Evolutionary conservation across 1,284 basidiomycete species (phyloP), one percentile per base, ranked within the genome.

Genomic region (Ceratobasidium papillatum): DNA sequence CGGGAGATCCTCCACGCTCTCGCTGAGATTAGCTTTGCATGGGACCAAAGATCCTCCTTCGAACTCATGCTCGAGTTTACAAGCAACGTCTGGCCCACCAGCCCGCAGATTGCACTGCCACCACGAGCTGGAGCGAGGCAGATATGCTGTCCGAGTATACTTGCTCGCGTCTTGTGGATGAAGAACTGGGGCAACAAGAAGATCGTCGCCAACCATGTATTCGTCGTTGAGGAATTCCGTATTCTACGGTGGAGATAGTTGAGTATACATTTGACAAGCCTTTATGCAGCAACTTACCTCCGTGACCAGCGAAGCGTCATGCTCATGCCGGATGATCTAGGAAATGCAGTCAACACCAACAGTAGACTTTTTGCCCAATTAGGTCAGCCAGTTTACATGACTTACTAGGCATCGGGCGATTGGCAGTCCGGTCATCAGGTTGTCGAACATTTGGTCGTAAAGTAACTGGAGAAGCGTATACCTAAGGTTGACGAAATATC

Each of bases 401-500:
- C 74, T 36, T 12, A 69, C 74, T 54, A 75, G 45, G n/a, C 64
- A 75, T 7, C 74, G 74, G 38, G 65, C 74, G 25, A 75, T 69
- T 12, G 74, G 74, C 25, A 75, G 47, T 30, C 74, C 74, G 14
- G 65, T 75, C 3, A 69, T 17, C 43, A 68, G 45, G 41, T 75
- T 75, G 56, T 75, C 74, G 58, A 75, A 75, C 74, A 75, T 75
- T 62, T 75, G 65, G 54, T 75, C 74, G 47, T 75, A 75, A 8
- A 75, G 30, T 8, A 75, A 36, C 32, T 75, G 74, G 22, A 75
- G 51, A 12, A 75, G 58, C 34, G 64, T 52, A 25, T 75, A 75
- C 25, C 74, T 52, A 41, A 75, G 65, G 7, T 27, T 61, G 41
- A 75, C 74, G 49, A 61, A 69, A 45, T 75, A 75, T 47, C 51